Evolutionary conservation across 345 rosid genomes (phyloP).

Genomic region (Eucalyptus victrix): DNA sequence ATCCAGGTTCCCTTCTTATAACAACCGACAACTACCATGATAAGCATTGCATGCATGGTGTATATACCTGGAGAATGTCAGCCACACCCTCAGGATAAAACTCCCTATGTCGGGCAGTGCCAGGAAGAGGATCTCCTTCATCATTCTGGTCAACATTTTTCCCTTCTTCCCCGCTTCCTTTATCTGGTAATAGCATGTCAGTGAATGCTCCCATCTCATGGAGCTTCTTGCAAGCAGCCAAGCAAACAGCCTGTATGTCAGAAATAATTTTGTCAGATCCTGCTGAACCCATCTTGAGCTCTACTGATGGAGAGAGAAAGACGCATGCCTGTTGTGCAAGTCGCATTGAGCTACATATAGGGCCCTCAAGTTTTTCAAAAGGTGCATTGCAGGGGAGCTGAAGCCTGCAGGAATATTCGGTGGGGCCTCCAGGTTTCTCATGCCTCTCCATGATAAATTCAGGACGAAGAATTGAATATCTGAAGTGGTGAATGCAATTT

Average conservation of each 20-base stretch:
- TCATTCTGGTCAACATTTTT: conserved; percentile 77
- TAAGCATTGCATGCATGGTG: neutral
- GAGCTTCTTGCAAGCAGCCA: conserved; percentile 98
- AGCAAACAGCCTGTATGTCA: conserved; percentile 77
- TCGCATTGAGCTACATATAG: conserved; percentile 83
- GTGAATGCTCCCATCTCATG: conserved; percentile 99
- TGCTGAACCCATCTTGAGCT: neutral
- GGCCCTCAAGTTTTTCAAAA: conserved; percentile 95
- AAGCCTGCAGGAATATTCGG: conserved; percentile 93
- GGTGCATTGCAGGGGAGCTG: conserved; percentile 98
- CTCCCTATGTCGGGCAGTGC: conserved; percentile 97
- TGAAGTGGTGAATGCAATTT: conserved; percentile 1
- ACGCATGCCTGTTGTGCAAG: conserved; percentile 85
- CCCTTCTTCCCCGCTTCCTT: conserved; percentile 84
- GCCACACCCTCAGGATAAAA: conserved; percentile 99
- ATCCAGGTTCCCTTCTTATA: neutral
- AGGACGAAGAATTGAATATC: conserved; percentile 96
- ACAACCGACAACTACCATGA: neutral
- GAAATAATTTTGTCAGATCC: neutral
- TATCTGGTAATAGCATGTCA: conserved; percentile 97
- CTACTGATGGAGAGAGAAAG: neutral
- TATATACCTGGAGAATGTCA: conserved; percentile 65
- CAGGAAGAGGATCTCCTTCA: conserved; percentile 96
- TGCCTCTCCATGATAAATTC: conserved; percentile 87
- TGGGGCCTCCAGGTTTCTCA: conserved; percentile 84